phyloP scores from a whole-genome alignment of 768 basidiomycete genomes.

The Trametes punicea region DNA sequence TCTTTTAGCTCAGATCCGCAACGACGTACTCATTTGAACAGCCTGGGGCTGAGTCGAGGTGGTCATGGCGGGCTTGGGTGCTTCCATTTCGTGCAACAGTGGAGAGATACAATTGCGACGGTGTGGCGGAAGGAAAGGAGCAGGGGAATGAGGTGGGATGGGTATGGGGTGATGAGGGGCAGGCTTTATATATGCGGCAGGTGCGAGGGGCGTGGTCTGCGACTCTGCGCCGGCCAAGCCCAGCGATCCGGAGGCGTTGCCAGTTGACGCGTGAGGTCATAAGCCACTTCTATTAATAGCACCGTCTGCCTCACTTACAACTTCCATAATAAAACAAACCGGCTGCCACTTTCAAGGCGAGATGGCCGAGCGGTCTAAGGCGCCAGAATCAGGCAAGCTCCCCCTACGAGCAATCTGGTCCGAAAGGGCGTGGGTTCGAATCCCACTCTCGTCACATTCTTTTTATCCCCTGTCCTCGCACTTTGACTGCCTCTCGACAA shows the following conservation, averaged over 20 bases:
- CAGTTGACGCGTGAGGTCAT: slow-evolving; percentile 16
- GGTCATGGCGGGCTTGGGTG: slow-evolving; percentile 28
- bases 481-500: neutral
- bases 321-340: too few species aligned
- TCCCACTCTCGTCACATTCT: slow-evolving; percentile 35
- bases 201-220: slow-evolving; percentile 2
- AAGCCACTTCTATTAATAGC: slow-evolving; percentile 10
- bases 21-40: slow-evolving; percentile 64
- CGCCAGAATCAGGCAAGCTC: slow-evolving; percentile 18
- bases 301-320: too few species aligned
- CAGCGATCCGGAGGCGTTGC: neutral
- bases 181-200: slow-evolving; percentile 9
- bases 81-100: slow-evolving; percentile 28
- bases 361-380: slow-evolving; percentile 25
- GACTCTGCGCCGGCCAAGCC: neutral
- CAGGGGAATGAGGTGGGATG: neutral
- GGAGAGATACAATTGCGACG: neutral
- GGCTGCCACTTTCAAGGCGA: neutral
- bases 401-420: slow-evolving; percentile 37
- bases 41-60: slow-evolving; percentile 57
- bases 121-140: neutral
- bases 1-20: too few species aligned
- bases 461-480: neutral
- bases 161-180: neutral
- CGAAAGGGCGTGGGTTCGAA: slow-evolving; percentile 52